Percentiles rank a stretch among this genome's conserved stretches.
Conservation (phyloP, 495 filamentous ascomycete species). For the Penicillium alfredii region DNA sequence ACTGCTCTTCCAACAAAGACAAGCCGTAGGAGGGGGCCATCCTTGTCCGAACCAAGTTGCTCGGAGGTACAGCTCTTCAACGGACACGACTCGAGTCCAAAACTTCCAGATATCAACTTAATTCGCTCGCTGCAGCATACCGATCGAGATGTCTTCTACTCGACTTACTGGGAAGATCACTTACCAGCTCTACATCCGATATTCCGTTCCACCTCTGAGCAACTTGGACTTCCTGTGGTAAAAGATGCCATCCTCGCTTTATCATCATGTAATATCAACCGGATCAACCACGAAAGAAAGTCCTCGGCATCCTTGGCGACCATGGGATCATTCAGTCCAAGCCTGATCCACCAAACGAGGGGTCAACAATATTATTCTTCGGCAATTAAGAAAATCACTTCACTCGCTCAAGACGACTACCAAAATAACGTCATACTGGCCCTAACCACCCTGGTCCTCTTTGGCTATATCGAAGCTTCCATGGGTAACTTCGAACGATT, state of each 20-base stretch:
- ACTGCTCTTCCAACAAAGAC: conserved; percentile 1
- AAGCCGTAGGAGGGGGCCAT: too few species aligned
- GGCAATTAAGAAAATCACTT: conserved; percentile 14
- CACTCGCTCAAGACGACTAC: conserved; percentile 5
- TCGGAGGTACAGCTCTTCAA: background rate
- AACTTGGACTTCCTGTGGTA: conserved; percentile 4
- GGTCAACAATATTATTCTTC: conserved; percentile 26
- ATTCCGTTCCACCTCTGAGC: conserved; percentile 6
- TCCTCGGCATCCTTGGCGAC: background rate
- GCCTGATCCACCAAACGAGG: conserved; percentile 18
- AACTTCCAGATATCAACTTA: conserved; percentile 8
- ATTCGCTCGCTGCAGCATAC: conserved; percentile 18
- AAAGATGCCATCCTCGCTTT: conserved; percentile 22
- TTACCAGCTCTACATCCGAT: conserved; percentile 23
- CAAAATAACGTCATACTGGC: conserved; percentile 3
- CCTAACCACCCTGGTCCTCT: conserved; percentile 15
- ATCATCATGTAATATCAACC: conserved; percentile 24
- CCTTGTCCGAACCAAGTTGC: background rate
- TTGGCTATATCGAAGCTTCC: conserved; percentile 24
- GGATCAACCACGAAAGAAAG: conserved; percentile 13
- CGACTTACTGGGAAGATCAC: conserved; percentile 21
- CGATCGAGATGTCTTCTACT: conserved; percentile 25
- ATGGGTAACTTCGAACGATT: conserved; percentile 28
- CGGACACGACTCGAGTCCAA: background rate
- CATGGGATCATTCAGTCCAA: conserved; percentile 16